A percentile compares a stretch with the other conserved stretches of the same genome.
These are phyloP conservation scores for Crucibulum laeve DNA, from an alignment of 768 basidiomycete species.

Conservation along the genomic window DNA sequence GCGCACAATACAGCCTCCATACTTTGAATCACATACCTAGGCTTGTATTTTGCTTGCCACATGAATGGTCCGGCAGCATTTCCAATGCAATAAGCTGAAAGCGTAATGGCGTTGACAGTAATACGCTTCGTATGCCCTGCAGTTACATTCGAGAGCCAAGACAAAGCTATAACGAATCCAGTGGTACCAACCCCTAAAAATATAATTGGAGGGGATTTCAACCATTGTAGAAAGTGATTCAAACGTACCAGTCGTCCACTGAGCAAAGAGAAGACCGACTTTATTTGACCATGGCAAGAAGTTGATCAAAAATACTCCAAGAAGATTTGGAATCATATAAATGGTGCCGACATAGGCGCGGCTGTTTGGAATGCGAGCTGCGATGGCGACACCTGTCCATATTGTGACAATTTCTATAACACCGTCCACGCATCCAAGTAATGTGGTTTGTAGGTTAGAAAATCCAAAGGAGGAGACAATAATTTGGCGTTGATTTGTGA, in stretches of 20 bases:
- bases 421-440: slow-evolving; percentile 65
- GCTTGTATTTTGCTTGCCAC: slow-evolving; percentile 68
- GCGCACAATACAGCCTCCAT: neutral
- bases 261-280: slow-evolving; percentile 56
- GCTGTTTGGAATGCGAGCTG: slow-evolving; percentile 50
- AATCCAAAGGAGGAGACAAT: slow-evolving; percentile 69
- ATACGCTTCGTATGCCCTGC: slow-evolving; percentile 73
- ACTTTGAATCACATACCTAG: slow-evolving; percentile 36
- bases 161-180: slow-evolving; percentile 54
- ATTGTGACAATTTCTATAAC: slow-evolving; percentile 66
- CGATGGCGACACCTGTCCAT: slow-evolving; percentile 57
- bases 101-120: slow-evolving; percentile 68
- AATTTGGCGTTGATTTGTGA: slow-evolving; percentile 60
- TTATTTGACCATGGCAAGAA: slow-evolving; percentile 62
- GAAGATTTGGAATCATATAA: slow-evolving; percentile 61
- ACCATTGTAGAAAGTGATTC: neutral
- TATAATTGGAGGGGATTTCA: neutral
- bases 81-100: slow-evolving; percentile 61
- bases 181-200: slow-evolving; percentile 43
- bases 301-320: slow-evolving; percentile 61
- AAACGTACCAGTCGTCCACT: slow-evolving; percentile 47
- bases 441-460: slow-evolving; percentile 57
- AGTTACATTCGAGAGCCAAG: slow-evolving; percentile 64
- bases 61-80: slow-evolving; percentile 74
- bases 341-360: slow-evolving; percentile 60